Evolutionary conservation across 495 filamentous ascomycete genomes (phyloP).

Genomic region (Friedmanniomyces simplex): DNA sequence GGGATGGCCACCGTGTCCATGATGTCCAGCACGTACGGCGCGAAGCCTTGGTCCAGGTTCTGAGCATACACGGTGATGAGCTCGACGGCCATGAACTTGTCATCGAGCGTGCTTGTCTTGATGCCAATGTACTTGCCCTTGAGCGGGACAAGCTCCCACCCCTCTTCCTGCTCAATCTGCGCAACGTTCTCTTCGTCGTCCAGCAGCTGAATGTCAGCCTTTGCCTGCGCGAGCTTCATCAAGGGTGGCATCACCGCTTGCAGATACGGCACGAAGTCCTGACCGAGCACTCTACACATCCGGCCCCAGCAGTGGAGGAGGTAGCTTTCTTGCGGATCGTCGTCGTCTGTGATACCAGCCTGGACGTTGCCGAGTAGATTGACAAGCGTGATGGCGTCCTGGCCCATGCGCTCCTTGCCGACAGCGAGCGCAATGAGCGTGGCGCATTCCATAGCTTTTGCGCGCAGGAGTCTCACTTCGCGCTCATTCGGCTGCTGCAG

Average conservation of each 20-base stretch:
- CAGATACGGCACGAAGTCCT: conserved; percentile 86
- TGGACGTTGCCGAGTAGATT: conserved; percentile 81
- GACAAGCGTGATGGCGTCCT: conserved; percentile 76
- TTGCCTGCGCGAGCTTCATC: conserved; percentile 80
- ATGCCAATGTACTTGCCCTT: conserved; percentile 98
- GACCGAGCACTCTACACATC: conserved; percentile 89
- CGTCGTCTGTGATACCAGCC: conserved; percentile 73
- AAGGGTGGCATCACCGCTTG: conserved; percentile 90
- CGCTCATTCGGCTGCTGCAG: conserved; percentile 80
- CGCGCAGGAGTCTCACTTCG: conserved; percentile 79
- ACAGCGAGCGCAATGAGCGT: conserved; percentile 94
- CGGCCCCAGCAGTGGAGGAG: conserved; percentile 98
- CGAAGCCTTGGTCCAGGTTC: conserved; percentile 81
- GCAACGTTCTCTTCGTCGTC: conserved; percentile 94
- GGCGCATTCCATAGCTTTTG: conserved; percentile 99
- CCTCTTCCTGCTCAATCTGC: conserved; percentile 86
- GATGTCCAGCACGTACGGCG: conserved; percentile 81
- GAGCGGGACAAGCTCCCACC: conserved; percentile 94
- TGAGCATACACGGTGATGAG: conserved; percentile 95
- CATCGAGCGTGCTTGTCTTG: conserved; percentile 89
- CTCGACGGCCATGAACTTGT: conserved; percentile 98
- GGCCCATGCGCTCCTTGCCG: conserved; percentile 80
- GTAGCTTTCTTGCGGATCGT: conserved; percentile 95
- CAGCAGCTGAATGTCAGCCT: conserved; percentile 92
- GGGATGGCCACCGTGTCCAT: conserved; percentile 95